Evolutionary conservation across 2,329 filamentous ascomycete species (phyloP), one percentile per base, ranked within the genome.

Genomic region (Cladosporium colombiae): DNA sequence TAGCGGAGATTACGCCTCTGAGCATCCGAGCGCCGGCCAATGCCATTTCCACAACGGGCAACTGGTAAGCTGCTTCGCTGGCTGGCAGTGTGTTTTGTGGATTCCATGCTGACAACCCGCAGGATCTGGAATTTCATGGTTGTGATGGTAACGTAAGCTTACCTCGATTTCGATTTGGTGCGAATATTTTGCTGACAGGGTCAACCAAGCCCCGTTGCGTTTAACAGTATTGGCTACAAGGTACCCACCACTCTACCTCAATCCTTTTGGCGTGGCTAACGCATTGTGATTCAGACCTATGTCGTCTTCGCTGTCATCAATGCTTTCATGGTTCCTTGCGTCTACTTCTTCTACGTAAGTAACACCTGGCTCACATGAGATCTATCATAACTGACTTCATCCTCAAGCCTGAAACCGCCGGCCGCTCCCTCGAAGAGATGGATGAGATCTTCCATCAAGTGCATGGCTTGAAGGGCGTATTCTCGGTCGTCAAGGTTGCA

Each of bases 361-460:
- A n/a, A 18, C 5, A 8, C 11, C 3, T 35, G 29, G 13, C 11
- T 14, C 33, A 14, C 5, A 31, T 8, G 10, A 10, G 5, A 14
- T 6, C 29, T 14, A 14, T 6, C 29, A 27, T n/a, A 40, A 21
- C 55, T 60, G 14, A 62, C 46, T 25, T 14, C 4, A 0, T 2
- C 1, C 37, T 53, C 58, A 60, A 62, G 63, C 87, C 87, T 0
- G 88, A 89, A 76, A 89, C 88, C 11, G 85, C 85, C 1, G 86
- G 86, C 72, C 82, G 87, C 49, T 86, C 83, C 1, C 82, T 90
- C 23, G 87, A 90, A 74, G 87, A 89, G 73, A 89, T 90, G 84
- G 87, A 89, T 70, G 78, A 77, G 70, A 88, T 89, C 71, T 69
- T 73, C 37, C 72, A 73, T 60, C 58, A 72, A 33, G 71, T 71